Evolutionary conservation across 2,329 filamentous ascomycete genomes (phyloP).

Genomic region (Phaeoacremonium minimum): DNA sequence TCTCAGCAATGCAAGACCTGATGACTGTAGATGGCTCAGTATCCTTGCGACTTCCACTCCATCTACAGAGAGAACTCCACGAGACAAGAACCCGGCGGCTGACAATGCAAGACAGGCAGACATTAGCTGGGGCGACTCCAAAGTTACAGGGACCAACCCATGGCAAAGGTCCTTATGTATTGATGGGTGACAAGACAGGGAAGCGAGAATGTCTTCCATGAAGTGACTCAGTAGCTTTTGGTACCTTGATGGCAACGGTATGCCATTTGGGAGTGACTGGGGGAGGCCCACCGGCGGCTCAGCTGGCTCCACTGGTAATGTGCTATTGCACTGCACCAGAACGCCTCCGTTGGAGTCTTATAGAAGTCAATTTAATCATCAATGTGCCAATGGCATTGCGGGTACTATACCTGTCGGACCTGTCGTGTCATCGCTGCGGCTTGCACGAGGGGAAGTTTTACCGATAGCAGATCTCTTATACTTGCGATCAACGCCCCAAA

Average conservation of each 20-base stretch:
- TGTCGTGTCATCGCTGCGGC: neutral
- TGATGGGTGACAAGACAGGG: slow-evolving; percentile 16
- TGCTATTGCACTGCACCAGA: no score
- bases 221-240: slow-evolving; percentile 14
- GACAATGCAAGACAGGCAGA: slow-evolving; percentile 17
- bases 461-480: neutral
- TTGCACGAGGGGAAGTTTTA: no score
- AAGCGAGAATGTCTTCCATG: slow-evolving; percentile 13
- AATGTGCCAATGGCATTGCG: neutral
- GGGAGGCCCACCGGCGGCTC: slow-evolving; percentile 4
- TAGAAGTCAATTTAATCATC: neutral
- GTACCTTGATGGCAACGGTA: slow-evolving; percentile 13
- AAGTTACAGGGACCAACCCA: slow-evolving; percentile 11
- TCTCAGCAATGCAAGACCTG: slow-evolving; percentile 10
- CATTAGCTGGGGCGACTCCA: slow-evolving; percentile 15
- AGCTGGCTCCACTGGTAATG: no score
- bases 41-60: slow-evolving; percentile 11
- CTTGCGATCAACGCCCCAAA: slow-evolving; percentile 6
- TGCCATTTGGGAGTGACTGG: slow-evolving; percentile 13
- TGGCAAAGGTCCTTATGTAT: slow-evolving; percentile 14
- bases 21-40: slow-evolving; percentile 12
- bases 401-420: neutral
- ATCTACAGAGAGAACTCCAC: slow-evolving; percentile 10
- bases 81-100: slow-evolving; percentile 14
- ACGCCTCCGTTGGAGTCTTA: no score